Evolutionary conservation across 495 filamentous ascomycete species (phyloP).

Genomic region (Usnea hakonensis): DNA sequence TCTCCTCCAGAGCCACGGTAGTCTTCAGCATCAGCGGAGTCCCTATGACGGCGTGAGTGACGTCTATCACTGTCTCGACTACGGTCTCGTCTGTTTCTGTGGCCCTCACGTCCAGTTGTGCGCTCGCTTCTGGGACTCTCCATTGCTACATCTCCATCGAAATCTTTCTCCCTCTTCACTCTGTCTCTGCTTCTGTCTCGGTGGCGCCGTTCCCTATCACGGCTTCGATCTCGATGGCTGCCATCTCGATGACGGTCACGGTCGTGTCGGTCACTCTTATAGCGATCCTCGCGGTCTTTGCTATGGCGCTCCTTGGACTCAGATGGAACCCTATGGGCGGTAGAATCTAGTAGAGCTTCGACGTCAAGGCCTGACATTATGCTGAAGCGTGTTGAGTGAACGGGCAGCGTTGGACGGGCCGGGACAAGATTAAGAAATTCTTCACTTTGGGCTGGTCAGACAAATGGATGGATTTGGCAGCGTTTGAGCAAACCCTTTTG

Average conservation of each 20-base stretch:
- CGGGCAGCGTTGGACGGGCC: conserved; percentile 14
- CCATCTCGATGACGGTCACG: conserved; percentile 45
- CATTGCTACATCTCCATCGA: conserved; percentile 58
- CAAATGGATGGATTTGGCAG: conserved; percentile 17
- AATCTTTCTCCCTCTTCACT: conserved; percentile 49
- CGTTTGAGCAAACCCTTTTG: conserved; percentile 28
- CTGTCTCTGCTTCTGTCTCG: conserved; percentile 60
- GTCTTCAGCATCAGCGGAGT: conserved; percentile 54
- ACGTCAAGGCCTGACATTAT: conserved; percentile 87
- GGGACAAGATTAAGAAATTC: conserved; percentile 28
- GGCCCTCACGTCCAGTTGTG: conserved; percentile 72
- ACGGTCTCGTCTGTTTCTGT: conserved; percentile 75
- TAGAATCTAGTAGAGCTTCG: conserved; percentile 87
- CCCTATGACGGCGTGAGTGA: conserved; percentile 72
- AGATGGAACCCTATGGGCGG: conserved; percentile 52
- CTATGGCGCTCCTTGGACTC: conserved; percentile 46
- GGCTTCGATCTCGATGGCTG: conserved; percentile 42
- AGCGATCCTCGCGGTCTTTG: conserved; percentile 49
- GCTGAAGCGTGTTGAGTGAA: conserved; percentile 22
- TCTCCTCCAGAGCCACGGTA: conserved; percentile 61
- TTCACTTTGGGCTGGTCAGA: conserved; percentile 47
- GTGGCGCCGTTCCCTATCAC: conserved; percentile 53
- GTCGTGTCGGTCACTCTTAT: conserved; percentile 44
- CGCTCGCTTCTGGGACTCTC: conserved; percentile 69
- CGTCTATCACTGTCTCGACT: conserved; percentile 74